Evolutionary conservation across 805 yeast genomes (phyloP).

Genomic region (Tanozyma kutaoensis): DNA sequence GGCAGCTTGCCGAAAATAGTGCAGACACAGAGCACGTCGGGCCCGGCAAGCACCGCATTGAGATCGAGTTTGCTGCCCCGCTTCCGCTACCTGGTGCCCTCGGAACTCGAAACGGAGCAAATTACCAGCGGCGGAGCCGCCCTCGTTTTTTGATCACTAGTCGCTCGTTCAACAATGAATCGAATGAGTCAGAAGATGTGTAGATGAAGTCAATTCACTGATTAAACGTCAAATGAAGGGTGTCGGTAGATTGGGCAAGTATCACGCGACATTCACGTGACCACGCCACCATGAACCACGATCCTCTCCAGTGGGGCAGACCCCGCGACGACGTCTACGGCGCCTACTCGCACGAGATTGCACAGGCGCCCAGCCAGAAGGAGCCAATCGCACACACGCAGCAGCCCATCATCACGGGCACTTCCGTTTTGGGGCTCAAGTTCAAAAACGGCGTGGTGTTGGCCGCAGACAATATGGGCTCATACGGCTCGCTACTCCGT

Average conservation of each 20-base stretch:
- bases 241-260: too few relatives aligned
- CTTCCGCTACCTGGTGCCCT: constrained; percentile 54
- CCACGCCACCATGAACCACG: constrained; percentile 65
- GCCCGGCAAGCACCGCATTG: too few relatives aligned
- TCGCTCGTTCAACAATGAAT: too few relatives aligned
- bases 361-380: constrained; percentile 31
- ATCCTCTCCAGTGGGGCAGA: constrained; percentile 92
- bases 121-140: constrained; percentile 81
- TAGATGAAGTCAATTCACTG: too few relatives aligned
- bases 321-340: constrained; percentile 81
- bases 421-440: constrained; percentile 87
- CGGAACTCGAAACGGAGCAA: constrained; percentile 60
- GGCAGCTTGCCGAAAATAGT: constrained; percentile 25
- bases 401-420: constrained; percentile 92
- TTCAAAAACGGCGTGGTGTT: constrained; percentile 81
- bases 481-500: constrained; percentile 87
- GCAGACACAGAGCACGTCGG: too few relatives aligned
- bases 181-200: too few relatives aligned
- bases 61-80: constrained; percentile 59
- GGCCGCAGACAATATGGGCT: constrained; percentile 89
- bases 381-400: constrained; percentile 75
- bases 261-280: too few relatives aligned
- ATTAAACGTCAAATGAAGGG: too few relatives aligned
- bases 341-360: constrained; percentile 58
- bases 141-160: constrained; percentile 32